phyloP scores from a whole-genome alignment of 2,329 filamentous ascomycete species.

The Aspergillus versicolor region DNA sequence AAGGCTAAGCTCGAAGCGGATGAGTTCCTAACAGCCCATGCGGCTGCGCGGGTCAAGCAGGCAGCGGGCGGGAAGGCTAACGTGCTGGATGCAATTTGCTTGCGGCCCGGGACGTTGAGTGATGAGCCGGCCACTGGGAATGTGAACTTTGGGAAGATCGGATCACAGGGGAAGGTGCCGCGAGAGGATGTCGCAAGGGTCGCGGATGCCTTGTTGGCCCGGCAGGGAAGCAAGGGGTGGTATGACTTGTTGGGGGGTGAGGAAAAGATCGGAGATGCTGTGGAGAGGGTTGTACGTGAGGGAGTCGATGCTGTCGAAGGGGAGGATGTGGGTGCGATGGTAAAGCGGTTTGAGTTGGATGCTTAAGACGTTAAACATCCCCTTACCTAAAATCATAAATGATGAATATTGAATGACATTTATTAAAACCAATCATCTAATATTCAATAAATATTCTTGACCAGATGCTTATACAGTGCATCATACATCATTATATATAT shows the following conservation, averaged over 20 bases:
- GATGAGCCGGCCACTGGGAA: constrained; percentile 49
- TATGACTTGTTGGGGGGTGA: constrained; percentile 55
- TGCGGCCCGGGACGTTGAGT: constrained; percentile 52
- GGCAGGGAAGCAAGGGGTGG: constrained; percentile 52
- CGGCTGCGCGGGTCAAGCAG: constrained; percentile 33
- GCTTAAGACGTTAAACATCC: neutral
- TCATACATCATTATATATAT: neutral
- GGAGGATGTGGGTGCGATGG: constrained; percentile 51
- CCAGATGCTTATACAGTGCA: neutral
- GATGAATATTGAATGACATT: no score
- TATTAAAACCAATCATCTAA: neutral
- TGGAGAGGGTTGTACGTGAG: constrained; percentile 46
- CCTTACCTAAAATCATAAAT: neutral
- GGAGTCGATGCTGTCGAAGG: constrained; percentile 50
- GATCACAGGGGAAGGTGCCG: constrained; percentile 44
- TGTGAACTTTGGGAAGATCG: constrained; percentile 50
- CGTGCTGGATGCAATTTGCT: constrained; percentile 49
- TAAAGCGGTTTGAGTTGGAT: constrained; percentile 24
- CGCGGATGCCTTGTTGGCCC: constrained; percentile 50
- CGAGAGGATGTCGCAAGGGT: constrained; percentile 54
- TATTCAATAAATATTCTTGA: neutral
- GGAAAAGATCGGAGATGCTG: constrained; percentile 46
- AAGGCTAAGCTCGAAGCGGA: constrained; percentile 57
- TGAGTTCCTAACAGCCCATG: constrained; percentile 52
- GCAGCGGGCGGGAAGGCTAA: neutral